Base-by-base conservation (phyloP, 257 asterid species). In the Lantana camara region DNA sequence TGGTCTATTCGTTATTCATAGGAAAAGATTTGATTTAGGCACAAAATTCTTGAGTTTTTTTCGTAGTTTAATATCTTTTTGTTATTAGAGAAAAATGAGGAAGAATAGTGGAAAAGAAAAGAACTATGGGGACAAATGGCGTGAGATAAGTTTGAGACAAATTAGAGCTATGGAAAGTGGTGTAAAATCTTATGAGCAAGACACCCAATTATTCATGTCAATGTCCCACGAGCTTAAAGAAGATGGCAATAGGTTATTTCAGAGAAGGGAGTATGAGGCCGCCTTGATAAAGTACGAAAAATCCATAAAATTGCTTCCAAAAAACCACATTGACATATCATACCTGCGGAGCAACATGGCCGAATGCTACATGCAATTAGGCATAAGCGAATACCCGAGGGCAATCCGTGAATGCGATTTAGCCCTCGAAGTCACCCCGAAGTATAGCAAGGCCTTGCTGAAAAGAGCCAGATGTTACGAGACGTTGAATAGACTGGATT, bases 401-500 rank as follows among this genome's bases (percentile, higher is more conserved):
- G 98, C 96, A 14, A 86, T 91, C 50, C 86, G 78, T 24, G 94
- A 88, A 71, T 91, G 98, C 69, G 84, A 84, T 75, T 77, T 91
- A 70, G 96, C 98, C 32, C 88, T 91, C 8, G 95, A 88, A 72
- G 96, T 88, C 61, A 77, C 92, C 16, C 95, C 96, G 0, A 84
- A 73, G 35, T 91, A 86, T 20, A 81, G 91, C 49, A 91, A 91
- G 75, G 96, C 98, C 0, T 84, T 91, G 58, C 59, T 91, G 85
- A 91, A 91, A 77, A 78, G 95, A 71, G 88, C 96, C 53, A 70
- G 96, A 72, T 91, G 98, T 73, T 88, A 88, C 57, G 96, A 88
- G 84, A 81, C 91, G 1, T 55, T 91, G 73, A 77, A 86, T 64
- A 78, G 78, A 84, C 77, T 86, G 7, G 90, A 86, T 73, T 81